These are phyloP conservation scores for Euphorbia celastroides DNA, from an alignment of 441 rosid genomes.

Conservation along the genomic window DNA sequence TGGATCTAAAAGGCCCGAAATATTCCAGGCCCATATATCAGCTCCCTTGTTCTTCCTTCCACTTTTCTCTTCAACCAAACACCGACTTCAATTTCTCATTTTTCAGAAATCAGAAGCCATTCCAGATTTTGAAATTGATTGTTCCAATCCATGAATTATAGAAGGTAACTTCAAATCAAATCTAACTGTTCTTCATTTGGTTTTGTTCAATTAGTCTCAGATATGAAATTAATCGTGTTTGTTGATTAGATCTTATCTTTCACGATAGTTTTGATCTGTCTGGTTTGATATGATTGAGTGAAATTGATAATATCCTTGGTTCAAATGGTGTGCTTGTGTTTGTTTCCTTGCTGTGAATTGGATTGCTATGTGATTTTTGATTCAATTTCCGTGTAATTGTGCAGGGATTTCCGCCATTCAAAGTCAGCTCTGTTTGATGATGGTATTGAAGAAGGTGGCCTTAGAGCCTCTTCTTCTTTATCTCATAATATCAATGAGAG, in stretches of 20 bases:
- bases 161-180: conserved; percentile 12
- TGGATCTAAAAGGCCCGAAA: too few species aligned
- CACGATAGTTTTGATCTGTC: neutral
- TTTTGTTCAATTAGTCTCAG: neutral
- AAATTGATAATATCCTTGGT: neutral
- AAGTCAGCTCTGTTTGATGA: conserved; percentile 63
- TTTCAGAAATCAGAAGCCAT: too few species aligned
- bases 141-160: neutral
- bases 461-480: conserved; percentile 51
- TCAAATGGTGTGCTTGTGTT: neutral
- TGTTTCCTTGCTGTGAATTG: too few species aligned
- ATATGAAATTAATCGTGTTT: neutral
- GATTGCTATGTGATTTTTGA: too few species aligned
- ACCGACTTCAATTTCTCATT: too few species aligned
- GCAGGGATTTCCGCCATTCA: conserved; percentile 63
- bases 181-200: neutral
- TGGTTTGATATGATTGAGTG: conserved; percentile 4
- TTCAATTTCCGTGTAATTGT: neutral
- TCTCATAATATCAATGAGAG: conserved; percentile 48
- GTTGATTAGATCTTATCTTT: neutral
- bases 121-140: neutral
- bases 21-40: too few species aligned
- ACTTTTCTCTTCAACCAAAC: too few species aligned
- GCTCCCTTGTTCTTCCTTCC: too few species aligned
- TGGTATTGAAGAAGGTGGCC: conserved; percentile 80